Conservation (phyloP, 345 rosid species). For the Mercurialis annua region DNA sequence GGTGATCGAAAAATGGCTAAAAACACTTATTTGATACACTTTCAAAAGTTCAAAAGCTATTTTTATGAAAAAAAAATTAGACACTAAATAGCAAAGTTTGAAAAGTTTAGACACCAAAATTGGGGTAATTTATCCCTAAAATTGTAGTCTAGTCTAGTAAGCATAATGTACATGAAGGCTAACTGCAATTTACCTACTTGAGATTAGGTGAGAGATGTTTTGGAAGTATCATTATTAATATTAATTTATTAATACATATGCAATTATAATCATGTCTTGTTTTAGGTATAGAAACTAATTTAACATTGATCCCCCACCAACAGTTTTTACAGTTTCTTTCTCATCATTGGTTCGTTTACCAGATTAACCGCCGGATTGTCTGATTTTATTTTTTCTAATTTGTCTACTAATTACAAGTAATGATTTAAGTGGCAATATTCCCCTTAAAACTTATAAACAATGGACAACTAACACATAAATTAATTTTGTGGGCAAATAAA, state of each 20-base stretch:
- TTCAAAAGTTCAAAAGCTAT: too few relatives aligned
- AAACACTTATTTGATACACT: too few relatives aligned
- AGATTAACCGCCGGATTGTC: slow-evolving; percentile 15
- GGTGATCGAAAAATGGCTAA: too few relatives aligned
- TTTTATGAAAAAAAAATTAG: too few relatives aligned
- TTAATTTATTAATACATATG: not conserved
- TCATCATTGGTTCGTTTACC: not conserved
- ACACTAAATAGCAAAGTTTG: too few relatives aligned
- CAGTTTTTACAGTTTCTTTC: slow-evolving; percentile 14
- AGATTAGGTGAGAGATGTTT: slow-evolving; percentile 9
- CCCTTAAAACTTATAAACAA: too few relatives aligned
- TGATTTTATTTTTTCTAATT: not conserved
- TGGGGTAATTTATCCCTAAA: too few relatives aligned
- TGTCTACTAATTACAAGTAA: not conserved
- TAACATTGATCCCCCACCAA: not conserved
- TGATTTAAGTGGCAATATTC: too few relatives aligned
- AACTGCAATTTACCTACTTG: slow-evolving; percentile 12
- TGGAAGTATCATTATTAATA: not conserved
- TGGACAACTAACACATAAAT: too few relatives aligned
- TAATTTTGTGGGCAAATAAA: too few relatives aligned
- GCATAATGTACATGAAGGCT: slow-evolving; percentile 2
- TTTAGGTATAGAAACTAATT: not conserved
- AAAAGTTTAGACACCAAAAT: too few relatives aligned
- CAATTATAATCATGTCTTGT: not conserved
- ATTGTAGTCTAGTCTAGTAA: too few relatives aligned